Percentiles rank a stretch among this genome's conserved stretches.
These are phyloP conservation scores for Buxus sempervirens DNA, from an alignment of 164 flowering plant species.

Conservation along the genomic window DNA sequence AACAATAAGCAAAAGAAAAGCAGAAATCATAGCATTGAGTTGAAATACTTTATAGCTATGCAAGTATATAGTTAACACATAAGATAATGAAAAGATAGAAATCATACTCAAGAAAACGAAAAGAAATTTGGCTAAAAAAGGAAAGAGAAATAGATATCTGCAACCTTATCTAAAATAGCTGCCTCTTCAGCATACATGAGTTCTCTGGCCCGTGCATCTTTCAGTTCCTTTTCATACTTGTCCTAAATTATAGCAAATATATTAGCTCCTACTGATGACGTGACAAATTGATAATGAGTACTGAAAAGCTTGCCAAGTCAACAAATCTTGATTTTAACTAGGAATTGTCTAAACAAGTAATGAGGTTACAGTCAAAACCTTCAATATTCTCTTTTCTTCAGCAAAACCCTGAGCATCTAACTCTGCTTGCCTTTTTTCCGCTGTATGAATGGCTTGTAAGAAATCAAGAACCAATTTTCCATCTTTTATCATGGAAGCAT, in stretches of 20 bases:
- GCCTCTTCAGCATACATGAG: conserved; percentile 97
- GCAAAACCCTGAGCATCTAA: conserved; percentile 64
- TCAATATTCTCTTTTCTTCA: conserved; percentile 71
- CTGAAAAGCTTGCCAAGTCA: neutral
- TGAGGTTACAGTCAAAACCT: conserved; percentile 43
- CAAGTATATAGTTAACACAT: neutral
- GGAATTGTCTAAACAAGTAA: neutral
- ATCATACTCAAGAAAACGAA: neutral
- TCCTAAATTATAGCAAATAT: conserved; percentile 40
- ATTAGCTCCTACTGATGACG: neutral
- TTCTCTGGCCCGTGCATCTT: conserved; percentile 88
- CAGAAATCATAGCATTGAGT: neutral
- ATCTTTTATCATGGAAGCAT: conserved; percentile 53
- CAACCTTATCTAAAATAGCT: conserved; percentile 86
- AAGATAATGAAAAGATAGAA: neutral
- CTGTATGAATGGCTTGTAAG: conserved; percentile 88
- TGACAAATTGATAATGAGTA: neutral
- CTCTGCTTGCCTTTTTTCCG: conserved; percentile 85
- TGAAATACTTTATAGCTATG: neutral
- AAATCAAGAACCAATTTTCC: conserved; percentile 82
- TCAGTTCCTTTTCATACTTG: conserved; percentile 77
- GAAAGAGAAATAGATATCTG: neutral
- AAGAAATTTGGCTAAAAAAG: neutral
- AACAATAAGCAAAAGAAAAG: neutral
- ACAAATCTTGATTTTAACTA: neutral